Evolutionary conservation across 805 yeast genomes (phyloP).

Genomic region (Saccharomycopsis fermentans): DNA sequence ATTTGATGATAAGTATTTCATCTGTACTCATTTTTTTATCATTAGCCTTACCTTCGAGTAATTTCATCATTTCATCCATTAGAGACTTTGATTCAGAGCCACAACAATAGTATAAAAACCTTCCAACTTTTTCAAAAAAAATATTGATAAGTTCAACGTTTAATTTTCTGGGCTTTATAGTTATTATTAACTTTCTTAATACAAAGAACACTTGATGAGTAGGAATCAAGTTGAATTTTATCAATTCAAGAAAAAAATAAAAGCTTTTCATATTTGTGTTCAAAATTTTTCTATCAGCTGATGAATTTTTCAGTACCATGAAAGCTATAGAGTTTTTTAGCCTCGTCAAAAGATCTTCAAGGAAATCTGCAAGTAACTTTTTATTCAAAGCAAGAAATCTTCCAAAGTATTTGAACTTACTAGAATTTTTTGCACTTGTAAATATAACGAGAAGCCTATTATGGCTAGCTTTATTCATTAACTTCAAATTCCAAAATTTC

Average conservation of each 20-base stretch:
- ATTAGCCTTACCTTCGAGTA: constrained; percentile 38
- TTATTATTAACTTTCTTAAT: constrained; percentile 48
- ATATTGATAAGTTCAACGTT: constrained; percentile 61
- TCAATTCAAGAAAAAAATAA: constrained; percentile 60
- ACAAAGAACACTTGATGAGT: constrained; percentile 64
- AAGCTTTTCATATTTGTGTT: constrained; percentile 40
- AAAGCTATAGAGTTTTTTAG: constrained; percentile 53
- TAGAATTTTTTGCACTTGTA: constrained; percentile 36
- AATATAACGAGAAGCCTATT: constrained; percentile 50
- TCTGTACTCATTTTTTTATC: constrained; percentile 41
- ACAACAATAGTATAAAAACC: constrained; percentile 39
- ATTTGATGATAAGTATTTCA: constrained; percentile 42
- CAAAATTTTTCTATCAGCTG: not conserved
- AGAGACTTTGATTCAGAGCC: constrained; percentile 45
- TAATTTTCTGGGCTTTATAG: constrained; percentile 37
- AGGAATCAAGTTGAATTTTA: constrained; percentile 67
- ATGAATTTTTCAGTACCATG: constrained; percentile 40
- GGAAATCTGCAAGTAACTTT: constrained; percentile 38
- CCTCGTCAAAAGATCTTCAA: constrained; percentile 40
- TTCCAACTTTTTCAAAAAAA: constrained; percentile 68
- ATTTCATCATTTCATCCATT: constrained; percentile 52
- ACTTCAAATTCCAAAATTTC: constrained; percentile 37
- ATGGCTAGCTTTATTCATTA: constrained; percentile 66
- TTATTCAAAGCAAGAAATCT: constrained; percentile 60
- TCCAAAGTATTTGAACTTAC: constrained; percentile 41